phyloP scores from a whole-genome alignment of 495 filamentous ascomycete species.

The Physcia stellaris region DNA sequence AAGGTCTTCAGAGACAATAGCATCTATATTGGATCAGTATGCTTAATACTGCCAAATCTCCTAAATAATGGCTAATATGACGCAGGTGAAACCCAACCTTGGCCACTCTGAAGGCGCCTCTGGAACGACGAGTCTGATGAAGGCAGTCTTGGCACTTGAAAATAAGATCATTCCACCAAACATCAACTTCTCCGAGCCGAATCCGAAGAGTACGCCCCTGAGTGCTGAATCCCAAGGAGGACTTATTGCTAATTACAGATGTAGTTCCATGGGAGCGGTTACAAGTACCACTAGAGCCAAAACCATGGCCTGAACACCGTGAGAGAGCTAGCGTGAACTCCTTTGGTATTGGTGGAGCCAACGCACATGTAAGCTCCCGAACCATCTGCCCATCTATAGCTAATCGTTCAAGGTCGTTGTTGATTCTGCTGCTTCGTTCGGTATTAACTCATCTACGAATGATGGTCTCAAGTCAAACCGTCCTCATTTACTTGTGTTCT shows the following conservation, averaged over 20 bases:
- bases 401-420: constrained; percentile 5
- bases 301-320: constrained; percentile 10
- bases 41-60: too few relatives aligned
- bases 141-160: constrained; percentile 21
- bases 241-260: too few relatives aligned
- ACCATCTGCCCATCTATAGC: not conserved
- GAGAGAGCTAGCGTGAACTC: constrained; percentile 20
- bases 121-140: constrained; percentile 22
- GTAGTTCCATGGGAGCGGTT: too few relatives aligned
- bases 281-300: constrained; percentile 13
- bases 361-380: constrained; percentile 22
- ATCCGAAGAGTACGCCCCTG: constrained; percentile 15
- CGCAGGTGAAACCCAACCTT: constrained; percentile 24
- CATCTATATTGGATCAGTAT: not conserved
- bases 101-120: constrained; percentile 25
- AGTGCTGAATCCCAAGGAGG: too few relatives aligned
- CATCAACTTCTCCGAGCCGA: constrained; percentile 15
- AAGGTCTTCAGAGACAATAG: not conserved
- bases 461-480: constrained; percentile 1
- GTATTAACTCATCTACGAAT: too few relatives aligned
- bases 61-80: too few relatives aligned
- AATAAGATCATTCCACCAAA: constrained; percentile 22
- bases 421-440: not conserved
- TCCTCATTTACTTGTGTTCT: constrained; percentile 5
- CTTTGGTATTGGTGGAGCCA: constrained; percentile 23